These are phyloP conservation scores for Chytriomyces sp. DNA, from an alignment of 192 early-diverging fungal genomes.

Conservation along the genomic window DNA sequence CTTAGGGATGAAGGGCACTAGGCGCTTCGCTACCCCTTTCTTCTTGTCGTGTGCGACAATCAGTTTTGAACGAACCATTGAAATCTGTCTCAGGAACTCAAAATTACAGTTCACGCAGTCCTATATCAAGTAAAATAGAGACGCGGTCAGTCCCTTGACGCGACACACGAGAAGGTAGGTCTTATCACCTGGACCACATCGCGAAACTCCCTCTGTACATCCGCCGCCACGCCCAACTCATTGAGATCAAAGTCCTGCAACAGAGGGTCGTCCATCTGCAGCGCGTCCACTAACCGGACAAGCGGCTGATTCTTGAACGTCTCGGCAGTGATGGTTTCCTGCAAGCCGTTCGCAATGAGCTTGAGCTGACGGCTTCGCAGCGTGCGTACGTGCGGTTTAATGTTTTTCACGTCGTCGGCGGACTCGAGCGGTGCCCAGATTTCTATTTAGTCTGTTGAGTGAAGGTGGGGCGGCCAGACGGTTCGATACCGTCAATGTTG, in stretches of 20 bases:
- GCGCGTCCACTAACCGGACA: conserved; percentile 22
- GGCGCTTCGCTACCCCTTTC: conserved; percentile 29
- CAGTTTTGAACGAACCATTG: conserved; percentile 29
- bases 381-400: conserved; percentile 55
- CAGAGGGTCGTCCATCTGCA: conserved; percentile 32
- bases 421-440: conserved; percentile 55
- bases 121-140: conserved; percentile 1
- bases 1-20: conserved; percentile 21
- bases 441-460: conserved; percentile 20
- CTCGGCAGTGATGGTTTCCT: conserved; percentile 70
- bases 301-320: conserved; percentile 38
- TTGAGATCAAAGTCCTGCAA: conserved; percentile 23
- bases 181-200: conserved; percentile 31
- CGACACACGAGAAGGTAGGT: neutral
- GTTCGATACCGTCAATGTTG: conserved; percentile 33
- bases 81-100: conserved; percentile 27
- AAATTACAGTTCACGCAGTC: conserved; percentile 28
- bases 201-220: conserved; percentile 29
- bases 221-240: conserved; percentile 20
- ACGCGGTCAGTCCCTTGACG: neutral
- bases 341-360: conserved; percentile 54
- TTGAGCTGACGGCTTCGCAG: conserved; percentile 61
- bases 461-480: neutral
- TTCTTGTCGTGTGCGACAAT: conserved; percentile 33
- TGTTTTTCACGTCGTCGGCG: conserved; percentile 59